These are phyloP conservation scores for Cantharellus cinnabarinus DNA, from an alignment of 768 basidiomycete species.

Conservation along the genomic window DNA sequence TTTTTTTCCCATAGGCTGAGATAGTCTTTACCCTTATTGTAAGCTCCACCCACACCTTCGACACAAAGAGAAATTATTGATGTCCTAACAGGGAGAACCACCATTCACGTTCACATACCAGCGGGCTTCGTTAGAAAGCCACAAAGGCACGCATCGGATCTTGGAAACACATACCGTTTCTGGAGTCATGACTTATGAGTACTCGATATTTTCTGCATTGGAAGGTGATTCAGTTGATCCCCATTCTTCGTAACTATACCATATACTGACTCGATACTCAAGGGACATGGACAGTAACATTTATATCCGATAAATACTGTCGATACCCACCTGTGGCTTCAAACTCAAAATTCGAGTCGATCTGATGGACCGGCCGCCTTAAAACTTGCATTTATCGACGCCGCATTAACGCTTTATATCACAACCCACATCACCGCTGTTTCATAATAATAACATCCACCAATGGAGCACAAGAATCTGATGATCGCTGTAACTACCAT, in stretches of 20 bases:
- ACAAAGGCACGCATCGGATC: slow-evolving; percentile 39
- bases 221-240: slow-evolving; percentile 41
- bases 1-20: slow-evolving; percentile 41
- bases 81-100: slow-evolving; percentile 38
- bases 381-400: neutral
- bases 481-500: no score
- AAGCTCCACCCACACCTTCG: neutral
- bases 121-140: slow-evolving; percentile 46
- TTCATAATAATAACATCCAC: no score
- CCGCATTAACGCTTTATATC: neutral
- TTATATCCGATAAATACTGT: slow-evolving; percentile 77
- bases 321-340: slow-evolving; percentile 60
- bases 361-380: neutral
- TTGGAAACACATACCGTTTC: slow-evolving; percentile 84
- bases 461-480: no score
- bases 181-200: slow-evolving; percentile 48
- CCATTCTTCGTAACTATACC: neutral
- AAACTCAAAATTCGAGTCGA: neutral
- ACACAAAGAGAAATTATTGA: neutral
- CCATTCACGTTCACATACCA: slow-evolving; percentile 96
- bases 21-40: slow-evolving; percentile 65
- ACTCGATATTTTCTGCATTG: slow-evolving; percentile 78
- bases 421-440: neutral
- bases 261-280: neutral
- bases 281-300: slow-evolving; percentile 88